Percentiles rank a stretch among this genome's conserved stretches.
phyloP scores from a whole-genome alignment of 352 stramenopile genomes.

The Thalassiosira ordinaria region DNA sequence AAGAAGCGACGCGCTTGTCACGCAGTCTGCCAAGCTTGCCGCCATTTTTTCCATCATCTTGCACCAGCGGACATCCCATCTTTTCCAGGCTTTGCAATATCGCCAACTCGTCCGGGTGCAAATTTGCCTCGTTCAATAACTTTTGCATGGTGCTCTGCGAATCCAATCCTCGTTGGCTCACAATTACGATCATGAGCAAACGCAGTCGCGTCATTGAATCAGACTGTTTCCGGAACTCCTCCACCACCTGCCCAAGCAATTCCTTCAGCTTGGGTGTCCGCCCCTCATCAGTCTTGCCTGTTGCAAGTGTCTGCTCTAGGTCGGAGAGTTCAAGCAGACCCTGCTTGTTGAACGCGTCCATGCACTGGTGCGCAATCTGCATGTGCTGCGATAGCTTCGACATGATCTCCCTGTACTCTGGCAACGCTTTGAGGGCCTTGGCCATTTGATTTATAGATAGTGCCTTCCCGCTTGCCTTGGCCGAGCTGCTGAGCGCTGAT shows the following conservation, averaged over 20 bases:
- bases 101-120: conserved; percentile 78
- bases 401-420: conserved; percentile 94
- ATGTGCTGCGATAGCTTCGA: conserved; percentile 94
- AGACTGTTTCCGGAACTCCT: conserved; percentile 88
- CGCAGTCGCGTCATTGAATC: conserved; percentile 88
- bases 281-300: conserved; percentile 92
- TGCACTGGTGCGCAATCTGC: conserved; percentile 92
- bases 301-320: conserved; percentile 94
- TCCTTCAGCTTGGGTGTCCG: conserved; percentile 89
- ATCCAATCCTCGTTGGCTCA: conserved; percentile 90
- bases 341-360: conserved; percentile 91
- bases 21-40: conserved; percentile 48
- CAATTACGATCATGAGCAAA: conserved; percentile 91
- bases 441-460: conserved; percentile 92
- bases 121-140: conserved; percentile 87
- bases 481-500: conserved; percentile 82
- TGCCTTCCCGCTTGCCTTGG: conserved; percentile 76
- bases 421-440: conserved; percentile 91
- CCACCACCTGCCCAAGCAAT: conserved; percentile 90
- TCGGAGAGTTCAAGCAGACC: conserved; percentile 91
- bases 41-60: conserved; percentile 21
- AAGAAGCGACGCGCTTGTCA: conserved; percentile 25
- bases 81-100: conserved; percentile 85
- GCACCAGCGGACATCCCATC: conserved; percentile 81
- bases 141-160: conserved; percentile 88